phyloP scores from a whole-genome alignment of 2,329 filamentous ascomycete species.

The Clonostachys rhizophaga region DNA sequence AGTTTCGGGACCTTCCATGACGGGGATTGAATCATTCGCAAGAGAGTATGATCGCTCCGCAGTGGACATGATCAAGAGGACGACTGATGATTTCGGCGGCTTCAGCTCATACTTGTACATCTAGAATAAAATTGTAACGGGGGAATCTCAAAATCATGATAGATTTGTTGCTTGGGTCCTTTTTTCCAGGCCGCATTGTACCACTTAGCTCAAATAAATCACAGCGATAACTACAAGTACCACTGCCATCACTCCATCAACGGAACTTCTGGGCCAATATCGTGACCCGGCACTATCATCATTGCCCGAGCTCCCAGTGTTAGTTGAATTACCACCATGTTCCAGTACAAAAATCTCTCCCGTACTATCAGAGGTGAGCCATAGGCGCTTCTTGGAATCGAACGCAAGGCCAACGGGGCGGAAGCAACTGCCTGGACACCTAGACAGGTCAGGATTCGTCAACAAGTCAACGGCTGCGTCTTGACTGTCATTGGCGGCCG shows the following conservation, averaged over 20 bases:
- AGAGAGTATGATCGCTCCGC: too few relatives aligned
- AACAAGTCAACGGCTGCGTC: slow-evolving; percentile 47
- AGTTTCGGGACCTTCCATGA: too few relatives aligned
- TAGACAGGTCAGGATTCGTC: slow-evolving; percentile 43
- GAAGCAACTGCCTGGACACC: slow-evolving; percentile 55
- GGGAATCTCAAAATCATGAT: too few relatives aligned
- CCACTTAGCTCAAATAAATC: too few relatives aligned
- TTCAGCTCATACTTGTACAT: too few relatives aligned
- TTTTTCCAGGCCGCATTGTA: too few relatives aligned
- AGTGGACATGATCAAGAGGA: too few relatives aligned
- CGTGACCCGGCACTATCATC: slow-evolving; percentile 3
- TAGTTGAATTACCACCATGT: slow-evolving; percentile 4
- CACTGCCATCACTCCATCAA: slow-evolving; percentile 16
- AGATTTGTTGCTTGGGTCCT: too few relatives aligned
- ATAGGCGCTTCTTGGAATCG: slow-evolving; percentile 49
- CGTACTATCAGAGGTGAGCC: slow-evolving; percentile 57
- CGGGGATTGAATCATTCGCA: too few relatives aligned
- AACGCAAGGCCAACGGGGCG: slow-evolving; percentile 55
- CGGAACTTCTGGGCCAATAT: slow-evolving; percentile 12
- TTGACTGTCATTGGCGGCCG: slow-evolving; percentile 31
- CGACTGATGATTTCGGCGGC: too few relatives aligned
- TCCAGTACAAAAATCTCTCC: slow-evolving; percentile 60
- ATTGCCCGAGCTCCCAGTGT: slow-evolving; percentile 1
- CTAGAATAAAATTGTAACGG: too few relatives aligned
- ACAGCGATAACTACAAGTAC: slow-evolving; percentile 1